These are phyloP conservation scores for Candida maltosa DNA, from an alignment of 805 yeast genomes.

Conservation along the genomic window DNA sequence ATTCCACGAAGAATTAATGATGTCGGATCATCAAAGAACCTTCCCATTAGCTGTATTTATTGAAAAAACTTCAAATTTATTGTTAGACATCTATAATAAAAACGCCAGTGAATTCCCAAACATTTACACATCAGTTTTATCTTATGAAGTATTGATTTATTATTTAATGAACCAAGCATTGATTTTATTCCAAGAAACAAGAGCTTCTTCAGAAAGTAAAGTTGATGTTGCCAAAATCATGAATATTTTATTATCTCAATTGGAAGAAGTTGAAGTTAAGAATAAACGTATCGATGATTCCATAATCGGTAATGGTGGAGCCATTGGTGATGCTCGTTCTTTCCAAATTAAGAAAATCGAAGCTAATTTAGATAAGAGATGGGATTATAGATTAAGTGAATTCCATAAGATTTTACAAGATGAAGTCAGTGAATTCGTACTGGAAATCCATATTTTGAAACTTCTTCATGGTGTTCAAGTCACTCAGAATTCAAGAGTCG, in stretches of 20 bases:
- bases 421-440: conserved; percentile 68
- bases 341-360: conserved; percentile 49
- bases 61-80: conserved; percentile 29
- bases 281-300: no score
- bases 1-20: conserved; percentile 62
- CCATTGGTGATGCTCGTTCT: conserved; percentile 51
- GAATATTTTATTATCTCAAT: conserved; percentile 36
- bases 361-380: conserved; percentile 28
- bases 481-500: conserved; percentile 72
- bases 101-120: conserved; percentile 28
- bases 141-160: conserved; percentile 55
- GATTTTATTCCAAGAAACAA: conserved; percentile 63
- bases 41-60: conserved; percentile 49
- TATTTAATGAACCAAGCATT: conserved; percentile 55
- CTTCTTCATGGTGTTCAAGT: no score
- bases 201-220: conserved; percentile 39
- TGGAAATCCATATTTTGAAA: no score
- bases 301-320: conserved; percentile 26
- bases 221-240: conserved; percentile 53
- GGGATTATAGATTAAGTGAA: conserved; percentile 44
- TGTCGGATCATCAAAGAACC: conserved; percentile 47
- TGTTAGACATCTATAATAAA: conserved; percentile 31
- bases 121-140: conserved; percentile 38
- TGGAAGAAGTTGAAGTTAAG: conserved; percentile 27
- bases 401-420: conserved; percentile 49